These are phyloP conservation scores for Pyrenophora graminea DNA, from an alignment of 2,329 filamentous ascomycete species.

Conservation along the genomic window DNA sequence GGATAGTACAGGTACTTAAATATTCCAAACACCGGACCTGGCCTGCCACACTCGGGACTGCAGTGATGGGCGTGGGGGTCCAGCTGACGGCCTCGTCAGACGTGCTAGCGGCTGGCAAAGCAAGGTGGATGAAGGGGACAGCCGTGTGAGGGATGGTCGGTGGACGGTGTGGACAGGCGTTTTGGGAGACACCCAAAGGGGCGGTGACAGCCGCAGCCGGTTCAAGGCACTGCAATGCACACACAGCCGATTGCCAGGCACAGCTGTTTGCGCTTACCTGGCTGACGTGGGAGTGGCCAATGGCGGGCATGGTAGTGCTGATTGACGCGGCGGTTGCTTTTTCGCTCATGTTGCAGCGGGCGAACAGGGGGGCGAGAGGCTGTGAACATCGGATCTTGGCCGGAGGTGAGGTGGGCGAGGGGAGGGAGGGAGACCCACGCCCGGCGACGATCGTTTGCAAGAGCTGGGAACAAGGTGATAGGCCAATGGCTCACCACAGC, in stretches of 20 bases:
- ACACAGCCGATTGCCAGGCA: conserved; percentile 41
- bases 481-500: conserved; percentile 36
- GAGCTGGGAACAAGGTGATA: conserved; percentile 31
- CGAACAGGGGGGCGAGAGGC: conserved; percentile 29
- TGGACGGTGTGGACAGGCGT: conserved; percentile 32
- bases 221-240: conserved; percentile 32
- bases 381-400: conserved; percentile 40
- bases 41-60: conserved; percentile 20
- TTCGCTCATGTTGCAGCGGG: conserved; percentile 28
- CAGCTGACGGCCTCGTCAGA: conserved; percentile 44
- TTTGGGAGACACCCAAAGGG: conserved; percentile 37
- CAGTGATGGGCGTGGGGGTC: conserved; percentile 43
- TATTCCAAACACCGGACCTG: conserved; percentile 36
- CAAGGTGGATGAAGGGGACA: conserved; percentile 31
- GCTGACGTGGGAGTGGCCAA: conserved; percentile 29
- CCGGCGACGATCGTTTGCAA: conserved; percentile 45
- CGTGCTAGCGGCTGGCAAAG: conserved; percentile 38
- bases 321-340: conserved; percentile 41
- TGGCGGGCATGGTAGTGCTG: conserved; percentile 28
- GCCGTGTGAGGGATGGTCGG: conserved; percentile 31
- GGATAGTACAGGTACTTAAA: conserved; percentile 45
- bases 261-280: conserved; percentile 35
- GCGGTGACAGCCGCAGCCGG: conserved; percentile 37
- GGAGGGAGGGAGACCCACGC: conserved; percentile 33
- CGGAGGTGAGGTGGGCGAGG: conserved; percentile 34